Percentiles rank a stretch among this genome's conserved stretches.
Conservation (phyloP, 148 eudicot genomes). For the Pouteria glomerata region DNA sequence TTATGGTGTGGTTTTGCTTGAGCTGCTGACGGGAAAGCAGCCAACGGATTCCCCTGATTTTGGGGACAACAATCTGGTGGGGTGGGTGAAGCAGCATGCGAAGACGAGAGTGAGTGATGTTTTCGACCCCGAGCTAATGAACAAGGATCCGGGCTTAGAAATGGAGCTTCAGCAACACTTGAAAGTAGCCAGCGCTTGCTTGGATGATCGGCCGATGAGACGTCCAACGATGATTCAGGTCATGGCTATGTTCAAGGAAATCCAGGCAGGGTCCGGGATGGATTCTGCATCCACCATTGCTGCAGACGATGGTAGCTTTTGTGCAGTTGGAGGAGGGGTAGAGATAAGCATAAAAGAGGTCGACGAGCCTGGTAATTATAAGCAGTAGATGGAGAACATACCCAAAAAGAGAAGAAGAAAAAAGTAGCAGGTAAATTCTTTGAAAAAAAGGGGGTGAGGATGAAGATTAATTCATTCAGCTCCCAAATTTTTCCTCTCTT, state of each 20-base stretch:
- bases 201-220: constrained; percentile 69
- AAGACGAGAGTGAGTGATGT: constrained; percentile 57
- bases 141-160: constrained; percentile 59
- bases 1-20: constrained; percentile 81
- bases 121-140: constrained; percentile 55
- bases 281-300: constrained; percentile 53
- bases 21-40: constrained; percentile 68
- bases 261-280: constrained; percentile 76
- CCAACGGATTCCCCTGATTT: constrained; percentile 85
- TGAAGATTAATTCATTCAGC: not conserved
- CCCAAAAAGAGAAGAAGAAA: not conserved
- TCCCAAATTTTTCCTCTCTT: not conserved
- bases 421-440: too few species aligned
- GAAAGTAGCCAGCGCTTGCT: constrained; percentile 74
- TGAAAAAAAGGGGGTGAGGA: constrained; percentile 8
- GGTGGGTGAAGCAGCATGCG: constrained; percentile 80
- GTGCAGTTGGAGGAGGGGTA: constrained; percentile 17
- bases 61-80: constrained; percentile 85
- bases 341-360: constrained; percentile 22
- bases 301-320: constrained; percentile 40
- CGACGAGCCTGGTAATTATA: constrained; percentile 7
- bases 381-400: not conserved
- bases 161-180: constrained; percentile 69
- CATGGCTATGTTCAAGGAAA: constrained; percentile 93
- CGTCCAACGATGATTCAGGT: constrained; percentile 96